A percentile compares a stretch with the other conserved stretches of the same genome.
Conservation (phyloP, 169 alveolate genomes). For the Plasmodium berghei region DNA sequence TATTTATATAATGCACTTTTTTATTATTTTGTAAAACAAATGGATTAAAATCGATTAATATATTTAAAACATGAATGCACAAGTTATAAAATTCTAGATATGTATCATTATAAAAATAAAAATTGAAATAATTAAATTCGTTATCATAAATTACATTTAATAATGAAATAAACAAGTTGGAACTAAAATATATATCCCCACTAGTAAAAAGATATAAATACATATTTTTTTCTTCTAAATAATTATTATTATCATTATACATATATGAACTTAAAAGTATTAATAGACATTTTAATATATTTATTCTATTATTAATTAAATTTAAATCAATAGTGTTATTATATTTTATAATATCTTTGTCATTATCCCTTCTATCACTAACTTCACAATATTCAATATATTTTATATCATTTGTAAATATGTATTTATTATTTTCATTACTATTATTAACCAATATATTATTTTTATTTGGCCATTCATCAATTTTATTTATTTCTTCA, state of each 20-base stretch:
- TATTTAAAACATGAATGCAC: slow-evolving; percentile 48
- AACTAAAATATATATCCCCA: slow-evolving; percentile 49
- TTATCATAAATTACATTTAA: slow-evolving; percentile 54
- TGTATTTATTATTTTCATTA: neutral
- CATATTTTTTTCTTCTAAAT: slow-evolving; percentile 64
- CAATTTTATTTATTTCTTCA: too few relatives aligned
- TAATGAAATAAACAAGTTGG: slow-evolving; percentile 59
- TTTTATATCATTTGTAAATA: slow-evolving; percentile 1
- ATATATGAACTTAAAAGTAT: slow-evolving; percentile 68
- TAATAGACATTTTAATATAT: slow-evolving; percentile 58
- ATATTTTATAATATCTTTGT: neutral
- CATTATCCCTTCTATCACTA: neutral
- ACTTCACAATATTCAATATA: neutral
- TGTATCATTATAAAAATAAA: slow-evolving; percentile 52
- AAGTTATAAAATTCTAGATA: slow-evolving; percentile 68
- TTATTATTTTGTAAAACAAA: slow-evolving; percentile 28
- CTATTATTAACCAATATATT: neutral
- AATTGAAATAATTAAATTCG: slow-evolving; percentile 69
- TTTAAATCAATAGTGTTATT: slow-evolving; percentile 21
- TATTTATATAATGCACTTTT: slow-evolving; percentile 46
- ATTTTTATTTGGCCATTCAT: too few relatives aligned
- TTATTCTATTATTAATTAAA: slow-evolving; percentile 55
- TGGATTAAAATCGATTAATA: slow-evolving; percentile 63
- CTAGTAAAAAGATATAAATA: slow-evolving; percentile 68
- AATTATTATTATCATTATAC: slow-evolving; percentile 39